Evolutionary conservation across 2,329 filamentous ascomycete genomes (phyloP).

Genomic region (Aspergillus candidus): DNA sequence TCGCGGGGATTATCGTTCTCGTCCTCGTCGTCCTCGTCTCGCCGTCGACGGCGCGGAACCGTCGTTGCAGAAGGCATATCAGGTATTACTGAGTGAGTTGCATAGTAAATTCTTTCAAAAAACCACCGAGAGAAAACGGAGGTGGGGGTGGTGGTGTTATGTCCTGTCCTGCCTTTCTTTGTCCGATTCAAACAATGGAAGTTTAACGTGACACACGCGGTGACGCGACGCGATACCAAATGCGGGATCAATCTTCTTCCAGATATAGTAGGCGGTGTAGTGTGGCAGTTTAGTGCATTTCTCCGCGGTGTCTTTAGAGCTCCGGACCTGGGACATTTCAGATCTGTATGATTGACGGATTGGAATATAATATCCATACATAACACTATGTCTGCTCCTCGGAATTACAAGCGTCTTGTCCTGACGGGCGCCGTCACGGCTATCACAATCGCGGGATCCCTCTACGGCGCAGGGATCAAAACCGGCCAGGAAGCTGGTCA

Average conservation of each 20-base stretch:
- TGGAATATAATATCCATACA: not conserved
- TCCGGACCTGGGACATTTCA: not conserved
- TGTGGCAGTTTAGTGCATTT: slow-evolving; percentile 7
- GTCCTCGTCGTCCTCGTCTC: slow-evolving; percentile 23
- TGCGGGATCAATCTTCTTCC: slow-evolving; percentile 14
- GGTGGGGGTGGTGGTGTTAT: not conserved
- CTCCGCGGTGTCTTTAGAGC: not conserved
- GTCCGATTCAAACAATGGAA: too few relatives aligned
- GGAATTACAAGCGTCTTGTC: slow-evolving; percentile 45
- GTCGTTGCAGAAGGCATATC: slow-evolving; percentile 23
- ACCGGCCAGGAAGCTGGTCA: slow-evolving; percentile 46
- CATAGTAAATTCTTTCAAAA: too few relatives aligned
- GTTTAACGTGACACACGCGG: slow-evolving; percentile 12
- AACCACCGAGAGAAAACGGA: too few relatives aligned
- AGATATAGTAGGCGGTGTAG: slow-evolving; percentile 20
- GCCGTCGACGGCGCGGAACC: slow-evolving; percentile 26
- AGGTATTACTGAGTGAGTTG: not conserved
- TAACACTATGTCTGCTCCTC: slow-evolving; percentile 23
- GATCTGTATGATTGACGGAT: not conserved
- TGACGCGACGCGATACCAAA: slow-evolving; percentile 23
- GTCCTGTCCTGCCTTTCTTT: slow-evolving; percentile 4
- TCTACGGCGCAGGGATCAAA: slow-evolving; percentile 57
- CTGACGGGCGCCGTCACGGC: slow-evolving; percentile 51
- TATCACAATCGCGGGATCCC: slow-evolving; percentile 52
- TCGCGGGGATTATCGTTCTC: slow-evolving; percentile 18